Percentiles rank a stretch among this genome's conserved stretches.
Evolutionary conservation across 306 rosid genomes (phyloP).

Genomic region (Cucurbita ficifolia): DNA sequence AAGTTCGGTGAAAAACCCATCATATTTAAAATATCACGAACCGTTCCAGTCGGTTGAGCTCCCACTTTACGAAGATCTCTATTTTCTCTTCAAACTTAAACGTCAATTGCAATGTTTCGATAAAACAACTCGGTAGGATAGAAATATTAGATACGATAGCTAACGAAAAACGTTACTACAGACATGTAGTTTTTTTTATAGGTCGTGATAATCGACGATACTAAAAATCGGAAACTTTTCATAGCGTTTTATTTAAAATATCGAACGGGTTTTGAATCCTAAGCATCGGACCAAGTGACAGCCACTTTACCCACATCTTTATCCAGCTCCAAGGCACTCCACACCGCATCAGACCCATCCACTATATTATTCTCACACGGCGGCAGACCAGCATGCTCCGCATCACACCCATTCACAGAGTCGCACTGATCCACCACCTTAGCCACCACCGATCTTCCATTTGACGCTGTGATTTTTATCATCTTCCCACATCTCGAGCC

Average conservation of each 20-base stretch:
- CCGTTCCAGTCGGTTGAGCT: too few relatives aligned
- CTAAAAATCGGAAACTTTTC: too few relatives aligned
- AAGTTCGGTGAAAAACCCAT: too few relatives aligned
- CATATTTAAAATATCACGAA: too few relatives aligned
- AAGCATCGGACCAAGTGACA: not conserved
- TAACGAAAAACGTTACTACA: too few relatives aligned
- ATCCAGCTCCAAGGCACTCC: not conserved
- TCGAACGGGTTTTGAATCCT: not conserved
- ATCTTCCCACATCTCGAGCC: not conserved
- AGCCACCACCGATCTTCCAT: not conserved
- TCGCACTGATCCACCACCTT: conserved; percentile 5
- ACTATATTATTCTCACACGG: not conserved
- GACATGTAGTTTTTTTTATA: too few relatives aligned
- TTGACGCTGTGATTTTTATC: not conserved
- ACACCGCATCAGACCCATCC: not conserved
- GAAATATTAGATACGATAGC: too few relatives aligned
- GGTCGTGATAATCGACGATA: too few relatives aligned
- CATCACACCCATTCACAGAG: not conserved
- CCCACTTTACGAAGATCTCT: too few relatives aligned
- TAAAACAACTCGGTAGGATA: too few relatives aligned
- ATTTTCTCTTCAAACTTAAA: too few relatives aligned
- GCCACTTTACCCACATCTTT: not conserved
- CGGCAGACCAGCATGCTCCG: not conserved
- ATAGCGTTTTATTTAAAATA: not conserved
- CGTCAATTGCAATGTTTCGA: too few relatives aligned